A percentile compares a stretch with the other conserved stretches of the same genome.
phyloP scores from a whole-genome alignment of 192 early-diverging fungal species.

The Linnemannia schmuckeri region DNA sequence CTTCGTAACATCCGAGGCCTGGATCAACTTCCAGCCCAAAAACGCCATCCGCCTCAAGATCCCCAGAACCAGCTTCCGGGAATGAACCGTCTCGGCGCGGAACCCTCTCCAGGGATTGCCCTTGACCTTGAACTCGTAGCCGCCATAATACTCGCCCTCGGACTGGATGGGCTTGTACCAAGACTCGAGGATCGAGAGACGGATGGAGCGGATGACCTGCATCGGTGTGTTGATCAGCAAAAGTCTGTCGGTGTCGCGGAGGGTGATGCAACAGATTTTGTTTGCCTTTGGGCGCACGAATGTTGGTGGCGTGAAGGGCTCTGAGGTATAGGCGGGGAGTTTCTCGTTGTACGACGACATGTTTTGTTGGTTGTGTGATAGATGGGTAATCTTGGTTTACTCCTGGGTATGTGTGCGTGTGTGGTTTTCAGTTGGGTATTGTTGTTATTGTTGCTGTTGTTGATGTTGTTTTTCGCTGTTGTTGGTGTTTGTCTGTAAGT shows the following conservation, averaged over 20 bases:
- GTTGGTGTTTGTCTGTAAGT: not conserved
- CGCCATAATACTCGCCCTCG: not conserved
- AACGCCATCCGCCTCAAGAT: conserved; percentile 7
- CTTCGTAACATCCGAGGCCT: conserved; percentile 11
- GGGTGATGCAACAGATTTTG: conserved; percentile 5
- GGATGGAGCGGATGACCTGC: not conserved
- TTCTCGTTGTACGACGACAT: not conserved
- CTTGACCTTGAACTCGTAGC: conserved; percentile 19
- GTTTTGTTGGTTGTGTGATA: not conserved
- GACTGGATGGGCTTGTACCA: conserved; percentile 21
- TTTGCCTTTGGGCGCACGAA: not conserved
- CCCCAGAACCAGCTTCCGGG: conserved; percentile 1
- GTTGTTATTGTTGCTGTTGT: not conserved
- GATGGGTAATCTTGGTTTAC: too few species aligned
- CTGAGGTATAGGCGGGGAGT: not conserved
- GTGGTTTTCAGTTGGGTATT: too few species aligned
- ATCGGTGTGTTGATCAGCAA: conserved; percentile 3
- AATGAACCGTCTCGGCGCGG: conserved; percentile 6
- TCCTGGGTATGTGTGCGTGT: too few species aligned
- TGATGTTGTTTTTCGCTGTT: not conserved
- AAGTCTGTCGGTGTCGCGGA: conserved; percentile 7
- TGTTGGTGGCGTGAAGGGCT: not conserved
- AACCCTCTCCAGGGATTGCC: conserved; percentile 11
- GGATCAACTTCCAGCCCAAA: conserved; percentile 15
- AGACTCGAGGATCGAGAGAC: not conserved